Conservation (phyloP, 225 moss, liverwort and hornwort genomes). For the Rhytidiadelphus loreus region DNA sequence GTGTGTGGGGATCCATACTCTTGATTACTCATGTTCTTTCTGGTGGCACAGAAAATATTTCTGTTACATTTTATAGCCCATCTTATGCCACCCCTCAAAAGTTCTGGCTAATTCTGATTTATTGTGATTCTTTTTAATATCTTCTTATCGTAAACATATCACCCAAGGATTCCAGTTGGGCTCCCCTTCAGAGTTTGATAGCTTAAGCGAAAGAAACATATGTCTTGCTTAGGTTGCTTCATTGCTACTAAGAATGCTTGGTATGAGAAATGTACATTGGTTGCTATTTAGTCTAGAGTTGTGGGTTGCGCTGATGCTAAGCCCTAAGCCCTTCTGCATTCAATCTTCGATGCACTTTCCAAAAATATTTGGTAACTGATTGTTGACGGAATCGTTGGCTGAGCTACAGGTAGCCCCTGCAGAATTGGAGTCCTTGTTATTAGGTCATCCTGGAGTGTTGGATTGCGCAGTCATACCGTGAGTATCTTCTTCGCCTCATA, state of each 20-base stretch:
- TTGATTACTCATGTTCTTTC: neutral
- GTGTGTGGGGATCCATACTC: neutral
- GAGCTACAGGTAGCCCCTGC: slow-evolving; percentile 46
- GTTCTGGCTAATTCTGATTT: neutral
- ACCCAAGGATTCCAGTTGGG: neutral
- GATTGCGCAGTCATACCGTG: slow-evolving; percentile 55
- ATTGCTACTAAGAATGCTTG: too few relatives aligned
- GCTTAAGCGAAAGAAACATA: neutral
- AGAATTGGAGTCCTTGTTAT: slow-evolving; percentile 33
- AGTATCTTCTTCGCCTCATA: neutral
- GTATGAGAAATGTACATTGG: neutral
- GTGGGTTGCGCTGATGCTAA: neutral
- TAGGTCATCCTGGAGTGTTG: slow-evolving; percentile 16
- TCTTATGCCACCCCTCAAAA: neutral
- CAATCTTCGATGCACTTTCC: neutral
- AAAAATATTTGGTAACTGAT: neutral
- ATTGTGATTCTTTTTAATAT: neutral
- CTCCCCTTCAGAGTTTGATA: neutral
- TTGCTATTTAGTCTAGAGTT: neutral
- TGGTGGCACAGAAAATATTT: neutral
- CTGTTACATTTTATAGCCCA: neutral
- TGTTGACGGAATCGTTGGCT: neutral
- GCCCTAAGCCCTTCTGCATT: neutral
- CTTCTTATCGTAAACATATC: neutral
- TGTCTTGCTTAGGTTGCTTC: neutral